Percentiles rank a stretch among this genome's conserved stretches.
Evolutionary conservation across 2,329 filamentous ascomycete genomes (phyloP).

Genomic region (Lachnellula willkommii): DNA sequence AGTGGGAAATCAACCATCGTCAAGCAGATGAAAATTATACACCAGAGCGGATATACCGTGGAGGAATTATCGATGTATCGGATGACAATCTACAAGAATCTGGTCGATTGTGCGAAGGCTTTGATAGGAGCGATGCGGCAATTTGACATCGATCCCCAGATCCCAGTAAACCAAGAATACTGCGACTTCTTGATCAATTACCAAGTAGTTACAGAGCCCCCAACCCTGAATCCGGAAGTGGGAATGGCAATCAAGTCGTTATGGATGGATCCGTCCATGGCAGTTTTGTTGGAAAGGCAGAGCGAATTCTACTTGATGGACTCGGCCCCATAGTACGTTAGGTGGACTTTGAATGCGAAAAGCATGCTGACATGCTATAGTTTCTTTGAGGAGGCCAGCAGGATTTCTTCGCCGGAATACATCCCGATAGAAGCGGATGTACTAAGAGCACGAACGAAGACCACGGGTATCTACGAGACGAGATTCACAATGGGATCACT

Average conservation of each 20-base stretch:
- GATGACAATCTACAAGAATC: slow-evolving; percentile 95
- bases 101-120: slow-evolving; percentile 93
- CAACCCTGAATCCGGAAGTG: slow-evolving; percentile 76
- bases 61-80: slow-evolving; percentile 93
- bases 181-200: slow-evolving; percentile 81
- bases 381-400: slow-evolving; percentile 88
- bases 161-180: slow-evolving; percentile 65
- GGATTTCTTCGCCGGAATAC: slow-evolving; percentile 81
- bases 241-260: slow-evolving; percentile 78
- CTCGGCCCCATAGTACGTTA: slow-evolving; percentile 83
- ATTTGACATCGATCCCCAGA: slow-evolving; percentile 76
- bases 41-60: slow-evolving; percentile 92
- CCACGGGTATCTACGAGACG: slow-evolving; percentile 98
- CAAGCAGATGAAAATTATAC: slow-evolving; percentile 99
- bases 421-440: slow-evolving; percentile 93
- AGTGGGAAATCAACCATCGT: slow-evolving; percentile 99
- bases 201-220: slow-evolving; percentile 83
- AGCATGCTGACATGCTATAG: slow-evolving; percentile 43
- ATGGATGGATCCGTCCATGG: slow-evolving; percentile 84
- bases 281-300: slow-evolving; percentile 82
- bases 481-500: slow-evolving; percentile 97
- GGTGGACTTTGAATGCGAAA: background rate
- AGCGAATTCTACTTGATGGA: slow-evolving; percentile 99
- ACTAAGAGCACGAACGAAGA: slow-evolving; percentile 91
- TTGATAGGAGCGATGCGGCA: slow-evolving; percentile 88